phyloP scores from a whole-genome alignment of 1,139 yeast species.

The Protomyces arabidopsidicola region DNA sequence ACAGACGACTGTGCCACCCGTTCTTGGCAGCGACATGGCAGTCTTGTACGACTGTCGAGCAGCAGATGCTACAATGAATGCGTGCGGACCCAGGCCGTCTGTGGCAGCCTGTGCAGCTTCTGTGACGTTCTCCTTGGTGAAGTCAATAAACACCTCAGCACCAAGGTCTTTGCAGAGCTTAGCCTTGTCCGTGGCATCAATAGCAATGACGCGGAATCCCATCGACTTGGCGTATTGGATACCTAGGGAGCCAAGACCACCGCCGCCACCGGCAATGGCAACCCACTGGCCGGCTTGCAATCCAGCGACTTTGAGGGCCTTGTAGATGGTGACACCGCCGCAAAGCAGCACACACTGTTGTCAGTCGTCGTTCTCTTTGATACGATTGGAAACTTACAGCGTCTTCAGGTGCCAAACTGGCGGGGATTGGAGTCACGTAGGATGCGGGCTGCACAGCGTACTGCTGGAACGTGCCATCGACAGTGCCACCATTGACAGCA shows the following conservation, averaged over 20 bases:
- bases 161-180: constrained; percentile 21
- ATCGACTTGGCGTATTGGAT: constrained; percentile 77
- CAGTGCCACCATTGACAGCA: constrained; percentile 55
- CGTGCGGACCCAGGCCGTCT: constrained; percentile 20
- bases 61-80: constrained; percentile 21
- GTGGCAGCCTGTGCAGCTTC: constrained; percentile 15
- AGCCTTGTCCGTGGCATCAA: constrained; percentile 53
- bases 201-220: constrained; percentile 72
- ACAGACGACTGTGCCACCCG: constrained; percentile 27
- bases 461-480: constrained; percentile 80
- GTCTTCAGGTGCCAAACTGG: constrained; percentile 64
- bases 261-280: constrained; percentile 76
- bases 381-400: constrained; percentile 53
- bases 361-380: not conserved
- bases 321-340: constrained; percentile 82
- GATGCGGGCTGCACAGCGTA: constrained; percentile 81
- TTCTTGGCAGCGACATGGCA: constrained; percentile 11
- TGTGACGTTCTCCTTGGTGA: constrained; percentile 39
- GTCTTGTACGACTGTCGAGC: constrained; percentile 19
- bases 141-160: constrained; percentile 67
- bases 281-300: constrained; percentile 73
- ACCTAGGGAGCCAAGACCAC: constrained; percentile 79
- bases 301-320: constrained; percentile 68
- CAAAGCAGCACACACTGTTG: constrained; percentile 41
- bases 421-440: constrained; percentile 74